Conservation (phyloP, 345 rosid genomes). For the Corchorus olitorius region DNA sequence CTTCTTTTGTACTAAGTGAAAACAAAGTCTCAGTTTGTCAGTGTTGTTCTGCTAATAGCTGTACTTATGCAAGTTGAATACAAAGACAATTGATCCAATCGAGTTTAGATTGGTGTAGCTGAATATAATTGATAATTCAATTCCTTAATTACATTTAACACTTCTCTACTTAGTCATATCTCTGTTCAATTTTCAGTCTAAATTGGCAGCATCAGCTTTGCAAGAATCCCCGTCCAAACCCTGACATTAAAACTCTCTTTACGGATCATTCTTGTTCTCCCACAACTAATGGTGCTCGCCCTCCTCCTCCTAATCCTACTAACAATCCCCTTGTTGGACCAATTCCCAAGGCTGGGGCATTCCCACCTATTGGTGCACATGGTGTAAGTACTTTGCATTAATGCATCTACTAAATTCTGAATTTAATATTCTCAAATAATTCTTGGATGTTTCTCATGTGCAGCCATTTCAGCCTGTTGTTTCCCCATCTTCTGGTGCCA, state of each 20-base stretch:
- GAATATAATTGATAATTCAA: neutral
- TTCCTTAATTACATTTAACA: neutral
- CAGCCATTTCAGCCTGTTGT: slow-evolving; percentile 78
- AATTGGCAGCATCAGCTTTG: slow-evolving; percentile 98
- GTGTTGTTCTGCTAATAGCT: neutral
- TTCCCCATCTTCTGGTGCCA: slow-evolving; percentile 65
- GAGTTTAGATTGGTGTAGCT: slow-evolving; percentile 5
- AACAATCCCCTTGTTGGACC: slow-evolving; percentile 66
- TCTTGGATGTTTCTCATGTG: slow-evolving; percentile 23
- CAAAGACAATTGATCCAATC: neutral
- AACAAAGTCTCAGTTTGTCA: neutral
- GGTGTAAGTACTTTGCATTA: slow-evolving; percentile 54
- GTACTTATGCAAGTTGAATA: neutral
- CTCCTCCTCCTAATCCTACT: slow-evolving; percentile 59
- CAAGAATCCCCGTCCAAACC: slow-evolving; percentile 88
- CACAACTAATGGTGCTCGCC: slow-evolving; percentile 68
- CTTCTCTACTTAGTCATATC: slow-evolving; percentile 3
- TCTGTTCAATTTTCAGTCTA: slow-evolving; percentile 50
- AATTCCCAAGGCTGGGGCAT: slow-evolving; percentile 67
- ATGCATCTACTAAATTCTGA: slow-evolving; percentile 6
- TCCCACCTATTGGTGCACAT: slow-evolving; percentile 73
- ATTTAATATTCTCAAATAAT: slow-evolving; percentile 13
- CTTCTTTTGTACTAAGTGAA: neutral
- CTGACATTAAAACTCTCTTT: slow-evolving; percentile 89
- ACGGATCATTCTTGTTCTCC: slow-evolving; percentile 75